Percentiles rank a stretch among this genome's conserved stretches.
Evolutionary conservation across 192 early-diverging fungal genomes (phyloP).

Genomic region (Geosiphon pyriformis): DNA sequence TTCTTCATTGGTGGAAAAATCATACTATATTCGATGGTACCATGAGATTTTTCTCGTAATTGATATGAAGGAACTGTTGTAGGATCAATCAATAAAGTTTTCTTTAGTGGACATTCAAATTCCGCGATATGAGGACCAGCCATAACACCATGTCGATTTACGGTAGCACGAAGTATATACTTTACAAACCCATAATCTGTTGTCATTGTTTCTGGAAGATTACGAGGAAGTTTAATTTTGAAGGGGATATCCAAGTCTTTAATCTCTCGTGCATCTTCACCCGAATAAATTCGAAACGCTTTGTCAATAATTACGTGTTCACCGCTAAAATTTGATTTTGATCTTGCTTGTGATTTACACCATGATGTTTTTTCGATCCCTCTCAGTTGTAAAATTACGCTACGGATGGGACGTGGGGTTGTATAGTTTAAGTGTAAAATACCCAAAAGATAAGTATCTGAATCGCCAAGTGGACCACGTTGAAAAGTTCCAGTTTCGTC

Average conservation of each 20-base stretch:
- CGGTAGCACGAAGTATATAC: slow-evolving; percentile 12
- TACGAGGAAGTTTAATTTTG: slow-evolving; percentile 18
- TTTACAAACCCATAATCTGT: slow-evolving; percentile 9
- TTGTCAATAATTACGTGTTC: slow-evolving; percentile 22
- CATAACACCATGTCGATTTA: slow-evolving; percentile 5
- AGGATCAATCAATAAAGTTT: neutral
- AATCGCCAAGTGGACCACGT: slow-evolving; percentile 6
- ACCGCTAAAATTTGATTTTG: slow-evolving; percentile 5
- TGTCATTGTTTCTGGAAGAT: slow-evolving; percentile 16
- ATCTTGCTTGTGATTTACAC: slow-evolving; percentile 18
- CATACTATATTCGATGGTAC: neutral
- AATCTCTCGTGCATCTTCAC: neutral
- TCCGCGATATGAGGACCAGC: neutral
- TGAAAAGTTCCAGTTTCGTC: slow-evolving; percentile 1
- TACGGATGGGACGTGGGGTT: slow-evolving; percentile 4
- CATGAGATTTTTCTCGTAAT: slow-evolving; percentile 21
- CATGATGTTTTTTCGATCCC: slow-evolving; percentile 20
- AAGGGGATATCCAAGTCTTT: slow-evolving; percentile 11
- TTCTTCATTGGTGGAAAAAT: neutral
- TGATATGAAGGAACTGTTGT: neutral
- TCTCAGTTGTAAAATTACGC: slow-evolving; percentile 5
- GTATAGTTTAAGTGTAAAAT: slow-evolving; percentile 10
- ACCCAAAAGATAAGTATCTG: slow-evolving; percentile 12
- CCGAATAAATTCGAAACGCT: neutral
- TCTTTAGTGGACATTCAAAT: slow-evolving; percentile 16